Percentiles rank a stretch among this genome's conserved stretches.
Conservation (phyloP, 352 stramenopile species). For the Phytophthora pistaciae region DNA sequence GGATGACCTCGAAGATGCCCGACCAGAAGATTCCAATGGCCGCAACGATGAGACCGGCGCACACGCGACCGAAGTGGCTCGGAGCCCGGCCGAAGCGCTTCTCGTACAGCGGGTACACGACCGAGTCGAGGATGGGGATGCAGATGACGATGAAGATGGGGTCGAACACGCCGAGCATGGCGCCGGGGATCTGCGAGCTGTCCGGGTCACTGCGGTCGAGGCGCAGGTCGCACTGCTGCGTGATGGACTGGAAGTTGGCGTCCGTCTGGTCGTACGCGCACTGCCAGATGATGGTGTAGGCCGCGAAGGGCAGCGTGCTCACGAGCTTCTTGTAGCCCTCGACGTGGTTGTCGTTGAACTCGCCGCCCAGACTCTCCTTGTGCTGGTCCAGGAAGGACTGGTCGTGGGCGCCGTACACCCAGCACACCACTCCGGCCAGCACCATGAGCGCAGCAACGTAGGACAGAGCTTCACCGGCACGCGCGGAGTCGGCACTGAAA, state of each 20-base stretch:
- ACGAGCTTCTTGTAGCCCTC: constrained; percentile 69
- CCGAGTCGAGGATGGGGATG: constrained; percentile 47
- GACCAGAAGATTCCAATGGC: constrained; percentile 44
- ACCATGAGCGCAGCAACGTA: constrained; percentile 55
- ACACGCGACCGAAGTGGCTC: constrained; percentile 40
- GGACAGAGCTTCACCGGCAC: constrained; percentile 45
- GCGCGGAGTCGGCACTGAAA: constrained; percentile 47
- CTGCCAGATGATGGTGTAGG: constrained; percentile 74
- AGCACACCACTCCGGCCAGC: constrained; percentile 51
- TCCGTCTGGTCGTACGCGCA: constrained; percentile 68
- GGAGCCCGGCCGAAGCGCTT: constrained; percentile 34
- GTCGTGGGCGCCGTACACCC: constrained; percentile 56
- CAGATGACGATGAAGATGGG: constrained; percentile 46
- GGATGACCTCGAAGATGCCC: constrained; percentile 55
- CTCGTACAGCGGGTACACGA: constrained; percentile 48
- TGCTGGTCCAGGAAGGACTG: constrained; percentile 58
- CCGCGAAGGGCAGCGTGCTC: constrained; percentile 61
- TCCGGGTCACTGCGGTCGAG: constrained; percentile 39
- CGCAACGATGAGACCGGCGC: constrained; percentile 33
- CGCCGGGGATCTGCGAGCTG: constrained; percentile 57
- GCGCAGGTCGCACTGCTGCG: constrained; percentile 69
- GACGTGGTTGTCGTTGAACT: constrained; percentile 48
- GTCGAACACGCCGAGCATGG: constrained; percentile 52
- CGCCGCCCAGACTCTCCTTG: constrained; percentile 52
- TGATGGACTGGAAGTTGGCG: constrained; percentile 77